Evolutionary conservation across 371 early-diverging fungal genomes (phyloP), one percentile per base, ranked within the genome.

Genomic region (Parasitella parasitica): DNA sequence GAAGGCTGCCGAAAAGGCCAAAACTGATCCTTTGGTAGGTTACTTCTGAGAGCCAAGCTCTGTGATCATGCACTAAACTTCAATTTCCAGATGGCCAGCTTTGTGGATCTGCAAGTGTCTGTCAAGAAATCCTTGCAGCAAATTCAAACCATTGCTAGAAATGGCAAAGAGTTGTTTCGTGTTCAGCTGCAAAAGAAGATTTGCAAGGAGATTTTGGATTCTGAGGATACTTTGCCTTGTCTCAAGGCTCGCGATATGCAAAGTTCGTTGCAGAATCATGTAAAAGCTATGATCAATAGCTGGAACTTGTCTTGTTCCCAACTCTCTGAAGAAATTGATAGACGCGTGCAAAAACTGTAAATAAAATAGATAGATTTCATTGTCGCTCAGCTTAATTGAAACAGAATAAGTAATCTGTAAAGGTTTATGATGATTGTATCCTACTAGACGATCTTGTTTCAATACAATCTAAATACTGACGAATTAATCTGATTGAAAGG

Each of bases 331-430:
- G 82, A 77, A 35, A 64, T 77, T 30, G 71, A 77, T 64, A 61
- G 74, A 60, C 70, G 82, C 20, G 61, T 77, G 12, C 71, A 66
- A 32, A 78, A 66, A 35, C 49, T 70, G 39, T 72, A 70, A 63
- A 27, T 34, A 28, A 53, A 35, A 34, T 53, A 63, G 24, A 46
- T 46, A 24, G 46, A 24, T 22, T 32, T 32, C 3, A 32, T 32
- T 11, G 32, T 32, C 32, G 11, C 11, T 32, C 11, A 32, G 11
- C 4, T 32, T 32, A 32, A 32, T 32, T 32, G 32, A 11, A 32
- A 32, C 30, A 30, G 5, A 30, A 30, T 8, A 5, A 30, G 8
- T 30, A 30, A 30, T 3, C 3, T 30, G 30, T 5, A 30, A 5
- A 8, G 11, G 32, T 11, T 32, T 32, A 32, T 32, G 32, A 32